These are phyloP conservation scores for Bipolaris oryzae DNA, from an alignment of 2,329 filamentous ascomycete species.

Conservation along the genomic window DNA sequence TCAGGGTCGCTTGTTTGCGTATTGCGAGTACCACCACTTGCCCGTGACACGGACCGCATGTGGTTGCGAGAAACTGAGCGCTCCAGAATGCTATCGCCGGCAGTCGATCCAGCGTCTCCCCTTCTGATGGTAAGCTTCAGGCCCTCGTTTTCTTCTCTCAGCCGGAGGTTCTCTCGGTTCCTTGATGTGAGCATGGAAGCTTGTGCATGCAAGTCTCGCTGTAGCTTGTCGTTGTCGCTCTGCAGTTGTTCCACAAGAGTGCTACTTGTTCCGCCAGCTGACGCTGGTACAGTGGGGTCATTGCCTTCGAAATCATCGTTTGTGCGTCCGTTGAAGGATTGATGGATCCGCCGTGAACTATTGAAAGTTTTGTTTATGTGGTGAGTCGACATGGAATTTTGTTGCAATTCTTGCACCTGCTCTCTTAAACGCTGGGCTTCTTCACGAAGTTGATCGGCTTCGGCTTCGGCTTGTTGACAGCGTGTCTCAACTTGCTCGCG, in stretches of 20 bases:
- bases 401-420: constrained; percentile 44
- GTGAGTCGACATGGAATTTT: constrained; percentile 46
- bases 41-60: constrained; percentile 74
- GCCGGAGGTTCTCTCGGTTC: constrained; percentile 90
- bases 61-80: constrained; percentile 88
- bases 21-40: constrained; percentile 63
- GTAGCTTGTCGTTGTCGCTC: constrained; percentile 89
- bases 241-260: constrained; percentile 85
- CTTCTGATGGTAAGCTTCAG: constrained; percentile 86
- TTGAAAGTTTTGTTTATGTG: constrained; percentile 46
- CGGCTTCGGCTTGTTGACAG: constrained; percentile 87
- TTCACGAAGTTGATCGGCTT: constrained; percentile 81
- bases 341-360: constrained; percentile 49
- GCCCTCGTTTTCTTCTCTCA: constrained; percentile 97
- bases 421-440: constrained; percentile 74
- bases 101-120: constrained; percentile 64
- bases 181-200: constrained; percentile 97
- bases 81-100: constrained; percentile 90
- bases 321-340: constrained; percentile 46
- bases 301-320: constrained; percentile 51
- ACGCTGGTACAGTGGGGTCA: constrained; percentile 34
- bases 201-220: constrained; percentile 91
- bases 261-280: constrained; percentile 57
- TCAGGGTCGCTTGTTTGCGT: constrained; percentile 69
- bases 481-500: constrained; percentile 87